Percentiles rank a stretch among this genome's conserved stretches.
phyloP scores from a whole-genome alignment of 805 yeast genomes.

The Lachancea dasiensis region DNA sequence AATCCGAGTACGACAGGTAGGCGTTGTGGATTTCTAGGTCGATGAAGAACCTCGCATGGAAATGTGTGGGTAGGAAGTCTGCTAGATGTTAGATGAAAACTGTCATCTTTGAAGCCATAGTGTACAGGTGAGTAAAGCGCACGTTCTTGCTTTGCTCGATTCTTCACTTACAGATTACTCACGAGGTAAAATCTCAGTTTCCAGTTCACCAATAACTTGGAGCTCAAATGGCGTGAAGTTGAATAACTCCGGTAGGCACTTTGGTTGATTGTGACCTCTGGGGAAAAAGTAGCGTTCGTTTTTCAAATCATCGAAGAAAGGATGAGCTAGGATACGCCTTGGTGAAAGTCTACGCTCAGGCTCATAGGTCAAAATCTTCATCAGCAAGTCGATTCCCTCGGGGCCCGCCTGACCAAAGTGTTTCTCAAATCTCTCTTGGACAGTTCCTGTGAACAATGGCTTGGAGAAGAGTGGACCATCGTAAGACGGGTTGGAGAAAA shows the following conservation, averaged over 20 bases:
- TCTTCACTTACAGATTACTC: not conserved
- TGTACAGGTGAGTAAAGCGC: not conserved
- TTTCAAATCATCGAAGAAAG: slow-evolving; percentile 83
- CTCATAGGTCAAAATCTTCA: slow-evolving; percentile 79
- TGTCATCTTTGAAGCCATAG: no score
- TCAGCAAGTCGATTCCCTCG: slow-evolving; percentile 78
- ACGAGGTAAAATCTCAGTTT: slow-evolving; percentile 8
- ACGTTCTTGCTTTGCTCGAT: not conserved
- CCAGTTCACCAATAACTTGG: slow-evolving; percentile 37
- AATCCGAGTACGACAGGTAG: no score
- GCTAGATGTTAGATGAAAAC: no score
- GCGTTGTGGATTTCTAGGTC: no score
- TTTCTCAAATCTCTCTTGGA: slow-evolving; percentile 54
- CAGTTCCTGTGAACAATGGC: slow-evolving; percentile 51
- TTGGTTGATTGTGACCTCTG: slow-evolving; percentile 42
- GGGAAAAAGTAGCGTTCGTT: slow-evolving; percentile 48
- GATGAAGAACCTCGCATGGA: no score
- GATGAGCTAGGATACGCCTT: slow-evolving; percentile 76
- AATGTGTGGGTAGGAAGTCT: no score
- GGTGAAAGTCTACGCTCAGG: slow-evolving; percentile 82
- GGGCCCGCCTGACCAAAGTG: slow-evolving; percentile 74
- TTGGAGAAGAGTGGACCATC: slow-evolving; percentile 68
- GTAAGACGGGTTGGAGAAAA: slow-evolving; percentile 68
- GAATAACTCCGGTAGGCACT: slow-evolving; percentile 47
- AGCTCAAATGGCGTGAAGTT: slow-evolving; percentile 68